phyloP scores from a whole-genome alignment of 2,329 filamentous ascomycete species.

The Fusarium cyanostomum region DNA sequence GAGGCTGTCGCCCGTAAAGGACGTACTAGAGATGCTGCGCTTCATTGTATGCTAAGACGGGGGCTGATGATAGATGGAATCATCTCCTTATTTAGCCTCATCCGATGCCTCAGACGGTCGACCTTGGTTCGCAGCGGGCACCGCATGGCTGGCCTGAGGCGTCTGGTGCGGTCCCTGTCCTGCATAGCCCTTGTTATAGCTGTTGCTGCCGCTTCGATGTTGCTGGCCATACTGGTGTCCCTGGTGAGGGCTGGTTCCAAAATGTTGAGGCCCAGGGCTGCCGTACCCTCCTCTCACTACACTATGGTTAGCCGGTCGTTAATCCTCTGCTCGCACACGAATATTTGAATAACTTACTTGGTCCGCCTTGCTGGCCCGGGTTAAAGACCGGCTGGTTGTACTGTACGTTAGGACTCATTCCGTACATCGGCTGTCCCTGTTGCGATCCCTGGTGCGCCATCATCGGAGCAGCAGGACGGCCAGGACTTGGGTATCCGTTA shows the following conservation, averaged over 20 bases:
- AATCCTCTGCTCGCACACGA: constrained; percentile 20
- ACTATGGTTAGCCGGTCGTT: constrained; percentile 52
- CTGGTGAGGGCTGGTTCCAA: constrained; percentile 72
- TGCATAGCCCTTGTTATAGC: constrained; percentile 62
- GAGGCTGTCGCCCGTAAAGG: constrained; percentile 36
- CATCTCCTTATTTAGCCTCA: constrained; percentile 54
- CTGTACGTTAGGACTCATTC: constrained; percentile 78
- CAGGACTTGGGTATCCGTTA: constrained; percentile 88
- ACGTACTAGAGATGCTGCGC: constrained; percentile 37
- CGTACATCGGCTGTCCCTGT: constrained; percentile 82
- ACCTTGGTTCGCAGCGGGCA: constrained; percentile 47
- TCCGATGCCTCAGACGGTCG: constrained; percentile 53
- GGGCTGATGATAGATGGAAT: constrained; percentile 21
- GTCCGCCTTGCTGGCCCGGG: constrained; percentile 72
- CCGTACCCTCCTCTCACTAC: constrained; percentile 70
- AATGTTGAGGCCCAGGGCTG: constrained; percentile 68
- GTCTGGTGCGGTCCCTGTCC: constrained; percentile 55
- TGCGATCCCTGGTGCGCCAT: constrained; percentile 97
- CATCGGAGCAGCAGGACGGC: constrained; percentile 80
- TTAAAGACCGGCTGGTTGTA: constrained; percentile 79
- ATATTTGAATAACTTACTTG: constrained; percentile 68
- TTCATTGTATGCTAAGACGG: constrained; percentile 29
- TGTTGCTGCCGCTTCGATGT: constrained; percentile 64
- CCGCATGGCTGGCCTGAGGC: constrained; percentile 48
- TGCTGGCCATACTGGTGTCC: constrained; percentile 69